These are phyloP conservation scores for Magnusiomyces fungicola DNA, from an alignment of 1,139 yeast species.

Conservation along the genomic window DNA sequence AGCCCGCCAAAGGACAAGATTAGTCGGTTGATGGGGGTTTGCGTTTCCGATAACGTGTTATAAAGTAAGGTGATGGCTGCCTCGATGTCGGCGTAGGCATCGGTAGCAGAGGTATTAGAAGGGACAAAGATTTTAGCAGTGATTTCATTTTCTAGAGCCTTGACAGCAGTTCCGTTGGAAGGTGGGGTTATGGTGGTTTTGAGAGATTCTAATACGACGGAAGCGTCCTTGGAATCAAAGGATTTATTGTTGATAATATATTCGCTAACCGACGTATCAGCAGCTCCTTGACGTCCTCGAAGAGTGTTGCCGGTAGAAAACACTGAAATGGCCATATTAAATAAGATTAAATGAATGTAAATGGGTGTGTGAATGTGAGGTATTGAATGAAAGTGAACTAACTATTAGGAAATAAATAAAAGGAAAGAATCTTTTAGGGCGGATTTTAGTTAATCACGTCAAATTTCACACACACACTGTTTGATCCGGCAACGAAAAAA, in stretches of 20 bases:
- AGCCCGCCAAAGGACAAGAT: constrained; percentile 26
- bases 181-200: no score
- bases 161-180: no score
- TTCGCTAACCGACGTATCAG: not conserved
- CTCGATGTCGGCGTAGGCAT: not conserved
- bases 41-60: constrained; percentile 1
- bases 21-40: constrained; percentile 17
- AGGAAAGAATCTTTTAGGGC: no score
- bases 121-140: constrained; percentile 2
- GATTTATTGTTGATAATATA: no score
- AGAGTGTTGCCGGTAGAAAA: constrained; percentile 2
- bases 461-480: not conserved
- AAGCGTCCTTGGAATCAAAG: no score
- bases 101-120: not conserved
- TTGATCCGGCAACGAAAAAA: not conserved
- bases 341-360: no score
- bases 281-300: not conserved
- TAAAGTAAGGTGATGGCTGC: not conserved
- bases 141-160: not conserved
- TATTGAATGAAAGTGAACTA: no score
- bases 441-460: no score
- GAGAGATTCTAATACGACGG: no score
- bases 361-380: no score
- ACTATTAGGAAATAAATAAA: no score
- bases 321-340: no score